Conservation (phyloP, 495 filamentous ascomycete species). For the Aspergillus indologenus region DNA sequence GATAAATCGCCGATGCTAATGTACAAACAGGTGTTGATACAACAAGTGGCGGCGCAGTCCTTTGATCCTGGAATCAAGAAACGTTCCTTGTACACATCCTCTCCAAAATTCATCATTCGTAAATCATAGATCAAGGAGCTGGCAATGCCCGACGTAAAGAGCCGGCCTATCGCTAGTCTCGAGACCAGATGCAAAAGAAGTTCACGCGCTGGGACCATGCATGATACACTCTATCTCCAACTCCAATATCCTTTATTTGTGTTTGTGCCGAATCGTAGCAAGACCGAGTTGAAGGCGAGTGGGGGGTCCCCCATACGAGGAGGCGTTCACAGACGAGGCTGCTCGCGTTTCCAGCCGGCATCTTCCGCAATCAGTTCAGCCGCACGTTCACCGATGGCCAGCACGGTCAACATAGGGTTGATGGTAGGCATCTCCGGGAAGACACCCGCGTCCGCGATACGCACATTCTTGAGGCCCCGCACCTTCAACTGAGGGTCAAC, state of each 20-base stretch:
- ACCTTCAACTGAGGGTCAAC: conserved; percentile 58
- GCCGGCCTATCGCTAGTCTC: background rate
- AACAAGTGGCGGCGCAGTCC: background rate
- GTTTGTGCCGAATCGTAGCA: background rate
- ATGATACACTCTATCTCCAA: background rate
- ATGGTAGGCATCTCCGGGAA: conserved; percentile 65
- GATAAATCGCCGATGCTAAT: background rate
- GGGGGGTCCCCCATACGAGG: background rate
- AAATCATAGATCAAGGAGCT: background rate
- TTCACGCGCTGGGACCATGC: background rate
- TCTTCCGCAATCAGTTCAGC: conserved; percentile 63
- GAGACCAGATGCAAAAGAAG: background rate
- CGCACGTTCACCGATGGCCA: conserved; percentile 61
- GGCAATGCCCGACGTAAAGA: background rate
- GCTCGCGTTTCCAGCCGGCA: conserved; percentile 56
- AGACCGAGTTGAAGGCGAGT: background rate
- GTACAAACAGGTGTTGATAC: background rate
- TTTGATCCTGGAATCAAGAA: conserved; percentile 1
- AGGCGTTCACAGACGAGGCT: conserved; percentile 40
- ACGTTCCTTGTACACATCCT: background rate
- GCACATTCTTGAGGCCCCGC: conserved; percentile 54
- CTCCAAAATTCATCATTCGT: conserved; percentile 5
- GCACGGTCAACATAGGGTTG: conserved; percentile 67
- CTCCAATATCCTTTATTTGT: background rate
- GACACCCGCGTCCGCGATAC: conserved; percentile 66